Evolutionary conservation across 176 grass and related monocot species (phyloP), one percentile per base, ranked within the genome.

Genomic region (Phoenix dactylifera): DNA sequence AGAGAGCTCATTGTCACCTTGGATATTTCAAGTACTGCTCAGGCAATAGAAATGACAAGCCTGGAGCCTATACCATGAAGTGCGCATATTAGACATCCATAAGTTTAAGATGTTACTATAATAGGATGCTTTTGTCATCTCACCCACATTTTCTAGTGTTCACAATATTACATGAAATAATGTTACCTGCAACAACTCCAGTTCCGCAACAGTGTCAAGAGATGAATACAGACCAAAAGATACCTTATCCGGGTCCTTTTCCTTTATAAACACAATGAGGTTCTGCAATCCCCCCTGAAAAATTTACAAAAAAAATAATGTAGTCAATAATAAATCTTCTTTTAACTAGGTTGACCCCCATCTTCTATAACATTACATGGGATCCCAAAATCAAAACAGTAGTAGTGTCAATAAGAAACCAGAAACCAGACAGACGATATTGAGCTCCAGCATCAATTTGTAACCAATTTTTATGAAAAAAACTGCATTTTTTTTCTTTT

Each of bases 31-130:
- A 51, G 59, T 97, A 91, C 70, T 91, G 92, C 30, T 85, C 70
- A 28, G 92, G 87, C 64, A 91, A 77, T 57, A 97, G 75, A 74
- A 97, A 97, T 15, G 92, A 96, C 63, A 97, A 85, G 5, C 87
- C 83, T 64, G 87, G 87, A 73, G 87, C 81, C 84, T 91, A 76
- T 72, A 2, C 35, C 35, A 12, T 12, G 10, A 44, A 44, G 35
- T 44, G 35, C 9, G 2, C 35, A 44, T 12, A 44, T 12, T 44
- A 44, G 35, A 44, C 35, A 44, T 44, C 35, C 35, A 14, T 12
- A 44, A 44, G 35, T 44, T 12, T 44, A 9, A 44, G 35, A 44
- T 44, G 35, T 44, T 44, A 44, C 35, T 12, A 44, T 12, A 3
- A 3, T 44, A 44, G 7, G 35, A 44, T 44, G 7, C 20, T 14